Conservation (phyloP, 495 filamentous ascomycete genomes). For the Penicillium longicatenatum region DNA sequence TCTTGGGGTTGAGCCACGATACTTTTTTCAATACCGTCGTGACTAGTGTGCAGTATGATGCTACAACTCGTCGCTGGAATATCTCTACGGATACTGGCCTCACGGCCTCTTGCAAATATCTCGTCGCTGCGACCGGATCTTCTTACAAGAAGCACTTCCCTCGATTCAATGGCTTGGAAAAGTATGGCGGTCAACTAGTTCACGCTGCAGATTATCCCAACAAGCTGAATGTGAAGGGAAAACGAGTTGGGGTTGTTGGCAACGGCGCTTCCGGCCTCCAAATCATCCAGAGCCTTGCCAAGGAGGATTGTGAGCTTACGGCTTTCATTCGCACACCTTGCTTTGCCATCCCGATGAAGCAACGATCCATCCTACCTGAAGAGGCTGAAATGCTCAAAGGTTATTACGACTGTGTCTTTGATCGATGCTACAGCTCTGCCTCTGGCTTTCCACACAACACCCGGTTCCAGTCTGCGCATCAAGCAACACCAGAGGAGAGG, state of each 20-base stretch:
- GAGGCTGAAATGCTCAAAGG: slow-evolving; percentile 47
- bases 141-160: slow-evolving; percentile 26
- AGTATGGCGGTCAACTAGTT: slow-evolving; percentile 15
- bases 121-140: slow-evolving; percentile 24
- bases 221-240: slow-evolving; percentile 18
- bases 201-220: slow-evolving; percentile 26
- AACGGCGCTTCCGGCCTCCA: slow-evolving; percentile 29
- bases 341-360: slow-evolving; percentile 44
- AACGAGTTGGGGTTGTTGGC: slow-evolving; percentile 30
- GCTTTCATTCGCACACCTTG: slow-evolving; percentile 55
- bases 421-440: slow-evolving; percentile 35
- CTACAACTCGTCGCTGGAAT: slow-evolving; percentile 29
- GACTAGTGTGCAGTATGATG: slow-evolving; percentile 45
- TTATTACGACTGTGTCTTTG: slow-evolving; percentile 42
- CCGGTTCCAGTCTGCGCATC: slow-evolving; percentile 40
- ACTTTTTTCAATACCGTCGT: slow-evolving; percentile 53
- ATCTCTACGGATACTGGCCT: slow-evolving; percentile 19
- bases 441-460: slow-evolving; percentile 48
- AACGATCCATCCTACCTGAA: slow-evolving; percentile 38
- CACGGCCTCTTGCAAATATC: slow-evolving; percentile 29
- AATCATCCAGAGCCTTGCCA: slow-evolving; percentile 32
- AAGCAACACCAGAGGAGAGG: slow-evolving; percentile 48
- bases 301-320: slow-evolving; percentile 35
- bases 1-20: slow-evolving; percentile 52
- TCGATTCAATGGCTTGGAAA: slow-evolving; percentile 17